Percentiles rank a stretch among this genome's conserved stretches.
Evolutionary conservation across 257 asterid genomes (phyloP).

Genomic region (Linaria vulgaris): DNA sequence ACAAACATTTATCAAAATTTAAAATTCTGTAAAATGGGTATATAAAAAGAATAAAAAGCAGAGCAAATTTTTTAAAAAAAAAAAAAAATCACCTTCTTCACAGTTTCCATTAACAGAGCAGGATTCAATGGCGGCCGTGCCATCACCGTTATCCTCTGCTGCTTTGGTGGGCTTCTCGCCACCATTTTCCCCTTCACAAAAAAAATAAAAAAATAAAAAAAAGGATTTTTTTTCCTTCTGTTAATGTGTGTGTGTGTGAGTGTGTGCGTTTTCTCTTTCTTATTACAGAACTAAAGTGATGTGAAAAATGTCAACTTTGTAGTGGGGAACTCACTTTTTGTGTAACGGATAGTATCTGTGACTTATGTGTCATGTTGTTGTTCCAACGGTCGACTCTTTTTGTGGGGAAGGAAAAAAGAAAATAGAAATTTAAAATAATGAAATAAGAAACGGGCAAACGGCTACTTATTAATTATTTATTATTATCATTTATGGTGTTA

Average conservation of each 20-base stretch:
- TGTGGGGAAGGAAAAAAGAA: neutral
- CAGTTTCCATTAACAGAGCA: slow-evolving; percentile 66
- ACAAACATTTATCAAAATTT: too few species aligned
- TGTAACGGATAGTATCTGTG: slow-evolving; percentile 17
- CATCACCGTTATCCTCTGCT: slow-evolving; percentile 41
- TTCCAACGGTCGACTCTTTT: slow-evolving; percentile 19
- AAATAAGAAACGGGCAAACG: too few species aligned
- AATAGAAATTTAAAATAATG: too few species aligned
- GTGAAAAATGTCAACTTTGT: neutral
- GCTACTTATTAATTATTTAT: neutral
- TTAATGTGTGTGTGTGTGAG: neutral
- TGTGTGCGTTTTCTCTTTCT: slow-evolving; percentile 1
- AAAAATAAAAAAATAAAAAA: too few species aligned
- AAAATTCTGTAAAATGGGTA: too few species aligned
- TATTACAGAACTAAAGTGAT: neutral
- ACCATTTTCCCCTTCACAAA: slow-evolving; percentile 50
- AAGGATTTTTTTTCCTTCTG: neutral
- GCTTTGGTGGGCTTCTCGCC: slow-evolving; percentile 80
- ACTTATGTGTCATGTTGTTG: neutral
- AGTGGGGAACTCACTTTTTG: neutral
- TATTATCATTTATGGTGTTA: too few species aligned
- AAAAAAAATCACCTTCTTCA: slow-evolving; percentile 51
- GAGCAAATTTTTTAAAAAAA: too few species aligned
- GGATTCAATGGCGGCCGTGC: slow-evolving; percentile 66
- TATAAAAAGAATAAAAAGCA: neutral